Base-by-base conservation (phyloP, 1,284 basidiomycete species). In the Austroboletus niveus region DNA sequence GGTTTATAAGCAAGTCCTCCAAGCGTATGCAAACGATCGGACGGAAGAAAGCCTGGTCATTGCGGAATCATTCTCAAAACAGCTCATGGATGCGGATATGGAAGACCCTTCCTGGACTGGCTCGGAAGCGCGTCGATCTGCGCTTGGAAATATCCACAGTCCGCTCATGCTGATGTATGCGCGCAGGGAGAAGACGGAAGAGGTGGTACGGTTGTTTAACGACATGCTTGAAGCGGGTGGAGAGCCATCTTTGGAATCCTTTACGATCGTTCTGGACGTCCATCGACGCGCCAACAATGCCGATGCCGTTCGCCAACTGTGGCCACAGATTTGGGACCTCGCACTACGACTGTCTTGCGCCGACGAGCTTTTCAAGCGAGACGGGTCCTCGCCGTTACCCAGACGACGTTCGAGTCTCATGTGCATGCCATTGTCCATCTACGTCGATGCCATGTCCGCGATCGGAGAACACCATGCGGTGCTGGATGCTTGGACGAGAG, bases 361-460 rank as follows among this genome's bases (percentile, higher is more conserved):
- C n/a, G 67, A 72, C 48, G 52, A 68, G 5, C 59, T 80, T 22
- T 66, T 68, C 54, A 44, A 47, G 42, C 52, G 53, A 49, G 58
- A 67, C 8, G 52, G 51, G 11, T 45, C 24, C 45, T 30, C 46
- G 36, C 53, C 7, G 42, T 52, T 35, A 56, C 29, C 47, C 49
- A 71, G 60, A 35, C 71, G 70, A 31, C 75, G 72, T 34, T 72
- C 78, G 36, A 84, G 85, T 60, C 66, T 86, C 14, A 76, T 97
- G 44, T 89, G 85, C 58, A 69, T 88, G 44, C 90, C 95, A 0
- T 72, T 98, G 8, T 94, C 93, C 11, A 89, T 94, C 59, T 89
- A 88, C 66, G 83, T 98, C 56, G 85, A 92, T 59, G 79, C 82
- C 4, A 71, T 94, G 36, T 91, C 91, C 4, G 71, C 75, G 2